Evolutionary conservation across 495 filamentous ascomycete species (phyloP), one percentile per base, ranked within the genome.

Genomic region (Neurospora sp.): DNA sequence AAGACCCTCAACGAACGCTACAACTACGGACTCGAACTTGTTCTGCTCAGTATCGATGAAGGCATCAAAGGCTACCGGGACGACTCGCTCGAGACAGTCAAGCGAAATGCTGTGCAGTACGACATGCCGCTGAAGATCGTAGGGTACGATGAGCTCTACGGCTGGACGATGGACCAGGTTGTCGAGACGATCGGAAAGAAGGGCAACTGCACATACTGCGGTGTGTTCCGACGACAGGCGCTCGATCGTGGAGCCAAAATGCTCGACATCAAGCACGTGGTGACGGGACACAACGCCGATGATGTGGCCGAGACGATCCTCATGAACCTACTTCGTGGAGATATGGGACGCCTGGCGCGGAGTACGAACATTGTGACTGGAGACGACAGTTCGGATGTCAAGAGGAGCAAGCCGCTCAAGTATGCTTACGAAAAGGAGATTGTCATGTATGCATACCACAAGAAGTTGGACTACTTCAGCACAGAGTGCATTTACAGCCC

Each of bases 341-440:
- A 99, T 83, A 80, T 98, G 48, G 91, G 96, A 1, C 90, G 96
- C 38, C 85, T 99, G 35, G 92, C 93, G 35, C 85, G 96, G 48
- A 93, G 92, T 72, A 98, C 96, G n/a, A 94, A 90, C 73, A 98
- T 99, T 75, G 87, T 98, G 6, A 99, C 96, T 9, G 91, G 88
- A 70, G 91, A 91, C 76, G 82, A 85, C 69, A 86, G 87, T 27
- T 92, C 89, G 54, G 91, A 93, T 69, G 93, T 97, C 74, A 93
- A 96, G 84, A 87, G 96, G 73, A 95, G 92, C 79, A 99, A 99
- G 83, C 96, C 96, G 44, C 85, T 99, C 39, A 99, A 98, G 83
- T 99, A 98, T 79, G 94, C 95, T 0, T 99, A 98, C 78, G 96
- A 99, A 81, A 99, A 99, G 84, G 96, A 99, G 77, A 99, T 99